Conservation (phyloP, 371 early-diverging fungal genomes). For the Mucor plumbeus region DNA sequence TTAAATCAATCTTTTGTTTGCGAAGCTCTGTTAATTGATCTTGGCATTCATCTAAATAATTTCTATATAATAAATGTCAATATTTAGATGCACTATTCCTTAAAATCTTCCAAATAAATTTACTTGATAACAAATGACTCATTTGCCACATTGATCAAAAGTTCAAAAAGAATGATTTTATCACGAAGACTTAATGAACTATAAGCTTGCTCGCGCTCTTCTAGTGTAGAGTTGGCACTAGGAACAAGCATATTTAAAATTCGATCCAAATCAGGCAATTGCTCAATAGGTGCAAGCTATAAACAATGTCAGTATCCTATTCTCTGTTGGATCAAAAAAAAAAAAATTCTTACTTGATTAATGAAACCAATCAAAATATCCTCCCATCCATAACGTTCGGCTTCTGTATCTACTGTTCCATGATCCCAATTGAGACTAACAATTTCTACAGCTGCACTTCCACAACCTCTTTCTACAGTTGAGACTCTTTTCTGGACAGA, state of each 20-base stretch:
- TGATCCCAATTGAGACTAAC: slow-evolving; percentile 44
- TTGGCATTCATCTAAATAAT: slow-evolving; percentile 73
- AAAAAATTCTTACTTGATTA: slow-evolving; percentile 39
- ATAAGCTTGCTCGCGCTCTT: slow-evolving; percentile 55
- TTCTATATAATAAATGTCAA: slow-evolving; percentile 26
- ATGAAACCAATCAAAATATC: slow-evolving; percentile 53
- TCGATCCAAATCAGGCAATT: slow-evolving; percentile 49
- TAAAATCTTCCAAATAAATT: background rate
- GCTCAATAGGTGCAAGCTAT: slow-evolving; percentile 56
- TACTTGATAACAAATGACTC: slow-evolving; percentile 51
- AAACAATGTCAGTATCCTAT: background rate
- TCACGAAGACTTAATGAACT: slow-evolving; percentile 49
- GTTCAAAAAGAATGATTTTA: slow-evolving; percentile 54
- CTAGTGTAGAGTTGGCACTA: slow-evolving; percentile 37
- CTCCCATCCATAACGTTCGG: slow-evolving; percentile 54
- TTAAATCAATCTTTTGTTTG: slow-evolving; percentile 70
- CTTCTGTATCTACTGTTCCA: slow-evolving; percentile 32
- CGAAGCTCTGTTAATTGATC: slow-evolving; percentile 68
- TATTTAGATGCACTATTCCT: background rate
- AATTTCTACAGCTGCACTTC: slow-evolving; percentile 33
- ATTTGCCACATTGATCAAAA: slow-evolving; percentile 58
- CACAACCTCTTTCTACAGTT: slow-evolving; percentile 34
- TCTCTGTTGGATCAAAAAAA: background rate
- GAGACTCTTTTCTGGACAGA: slow-evolving; percentile 13
- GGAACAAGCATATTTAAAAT: slow-evolving; percentile 58